These are phyloP conservation scores for Cystobasidium onofrii DNA, from an alignment of 768 basidiomycete genomes.

Conservation along the genomic window DNA sequence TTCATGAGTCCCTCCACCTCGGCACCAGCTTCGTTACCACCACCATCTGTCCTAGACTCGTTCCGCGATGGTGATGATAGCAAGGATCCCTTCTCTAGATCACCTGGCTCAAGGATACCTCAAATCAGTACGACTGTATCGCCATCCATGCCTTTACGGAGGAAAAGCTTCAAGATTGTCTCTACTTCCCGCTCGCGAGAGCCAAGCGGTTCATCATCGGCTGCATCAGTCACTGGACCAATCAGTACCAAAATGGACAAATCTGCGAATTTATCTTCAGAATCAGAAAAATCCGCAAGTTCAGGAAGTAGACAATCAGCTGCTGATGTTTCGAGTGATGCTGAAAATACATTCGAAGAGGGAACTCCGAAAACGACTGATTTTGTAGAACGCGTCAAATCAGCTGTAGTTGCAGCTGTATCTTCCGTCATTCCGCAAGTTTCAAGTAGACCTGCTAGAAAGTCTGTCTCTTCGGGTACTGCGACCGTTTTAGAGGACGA, in stretches of 20 bases:
- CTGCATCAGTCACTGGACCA: not conserved
- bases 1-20: conserved; percentile 3
- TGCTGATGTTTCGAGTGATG: not conserved
- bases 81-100: not conserved
- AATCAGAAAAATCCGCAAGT: not conserved
- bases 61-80: not conserved
- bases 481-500: conserved; percentile 34
- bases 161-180: conserved; percentile 34
- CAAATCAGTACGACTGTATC: conserved; percentile 31
- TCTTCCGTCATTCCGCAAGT: not conserved
- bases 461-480: not conserved
- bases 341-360: not conserved
- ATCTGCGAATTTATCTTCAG: not conserved
- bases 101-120: not conserved
- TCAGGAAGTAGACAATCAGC: not conserved
- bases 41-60: not conserved
- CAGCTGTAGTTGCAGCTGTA: not conserved
- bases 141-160: conserved; percentile 28
- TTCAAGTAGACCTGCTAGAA: not conserved
- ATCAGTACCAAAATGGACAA: not conserved
- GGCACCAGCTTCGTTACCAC: conserved; percentile 12
- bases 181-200: conserved; percentile 2
- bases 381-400: not conserved
- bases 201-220: not conserved
- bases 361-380: not conserved